Evolutionary conservation across 2,329 filamentous ascomycete genomes (phyloP).

Genomic region (Colletotrichum costaricense): DNA sequence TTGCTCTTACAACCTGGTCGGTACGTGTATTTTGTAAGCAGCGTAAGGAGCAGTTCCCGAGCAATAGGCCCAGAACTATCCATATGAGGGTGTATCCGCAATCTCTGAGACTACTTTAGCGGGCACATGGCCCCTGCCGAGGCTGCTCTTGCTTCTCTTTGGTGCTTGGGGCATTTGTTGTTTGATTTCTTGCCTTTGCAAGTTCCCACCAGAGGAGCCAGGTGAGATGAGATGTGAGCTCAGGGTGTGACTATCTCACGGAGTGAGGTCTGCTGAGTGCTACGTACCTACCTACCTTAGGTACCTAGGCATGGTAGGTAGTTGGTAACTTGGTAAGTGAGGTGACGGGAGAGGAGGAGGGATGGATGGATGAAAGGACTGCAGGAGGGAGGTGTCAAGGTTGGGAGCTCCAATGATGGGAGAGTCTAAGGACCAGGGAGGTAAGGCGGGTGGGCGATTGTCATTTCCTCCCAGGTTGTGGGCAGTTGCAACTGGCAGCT

Average conservation of each 20-base stretch:
- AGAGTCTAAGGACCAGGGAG: not conserved
- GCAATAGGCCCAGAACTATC: conserved; percentile 2
- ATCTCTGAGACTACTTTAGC: conserved; percentile 16
- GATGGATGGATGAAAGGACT: too few species aligned
- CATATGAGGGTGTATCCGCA: conserved; percentile 25
- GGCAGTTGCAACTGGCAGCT: not conserved
- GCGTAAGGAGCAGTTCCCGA: not conserved
- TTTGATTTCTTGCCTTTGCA: not conserved
- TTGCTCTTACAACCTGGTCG: not conserved
- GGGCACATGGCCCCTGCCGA: conserved; percentile 29
- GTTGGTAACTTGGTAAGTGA: not conserved
- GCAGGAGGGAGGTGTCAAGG: not conserved
- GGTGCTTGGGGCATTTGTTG: conserved; percentile 2
- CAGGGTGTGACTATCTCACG: not conserved
- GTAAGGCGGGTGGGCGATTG: conserved; percentile 5
- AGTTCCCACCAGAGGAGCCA: not conserved
- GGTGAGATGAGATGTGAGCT: not conserved
- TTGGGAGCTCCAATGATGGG: not conserved
- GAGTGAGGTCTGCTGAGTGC: conserved; percentile 5
- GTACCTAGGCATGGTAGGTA: not conserved
- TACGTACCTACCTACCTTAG: too few species aligned
- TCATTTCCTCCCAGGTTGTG: not conserved
- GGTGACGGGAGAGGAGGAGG: not conserved
- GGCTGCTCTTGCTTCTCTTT: conserved; percentile 2
- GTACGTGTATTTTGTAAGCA: not conserved